Conservation (phyloP, 2,329 filamentous ascomycete species). For the Ophiostoma australiae region DNA sequence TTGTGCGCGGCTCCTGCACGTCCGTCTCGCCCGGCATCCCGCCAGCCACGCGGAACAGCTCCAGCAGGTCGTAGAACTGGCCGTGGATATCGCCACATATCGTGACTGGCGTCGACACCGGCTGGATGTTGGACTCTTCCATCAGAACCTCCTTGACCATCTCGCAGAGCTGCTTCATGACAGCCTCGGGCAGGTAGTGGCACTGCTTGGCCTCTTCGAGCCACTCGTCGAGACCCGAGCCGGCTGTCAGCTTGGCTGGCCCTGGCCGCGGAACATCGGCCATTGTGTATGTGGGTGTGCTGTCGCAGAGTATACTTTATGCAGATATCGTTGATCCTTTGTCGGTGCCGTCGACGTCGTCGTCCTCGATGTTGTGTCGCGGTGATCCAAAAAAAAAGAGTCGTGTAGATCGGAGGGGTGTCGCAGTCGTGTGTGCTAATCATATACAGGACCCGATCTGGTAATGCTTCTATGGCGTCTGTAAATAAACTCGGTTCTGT, state of each 20-base stretch:
- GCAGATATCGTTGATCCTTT: neutral
- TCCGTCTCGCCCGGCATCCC: conserved; percentile 87
- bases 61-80: conserved; percentile 95
- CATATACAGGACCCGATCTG: neutral
- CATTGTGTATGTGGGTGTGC: conserved; percentile 32
- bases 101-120: conserved; percentile 92
- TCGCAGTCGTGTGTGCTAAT: neutral
- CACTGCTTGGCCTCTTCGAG: conserved; percentile 94
- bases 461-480: neutral
- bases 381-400: neutral
- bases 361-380: neutral
- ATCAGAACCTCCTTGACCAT: conserved; percentile 98
- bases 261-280: conserved; percentile 75
- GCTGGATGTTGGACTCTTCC: conserved; percentile 99
- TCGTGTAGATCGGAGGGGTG: conserved; percentile 7
- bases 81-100: conserved; percentile 98
- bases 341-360: conserved; percentile 3
- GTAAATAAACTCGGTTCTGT: neutral
- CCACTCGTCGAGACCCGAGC: conserved; percentile 92
- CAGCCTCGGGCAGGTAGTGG: conserved; percentile 89
- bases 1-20: conserved; percentile 62
- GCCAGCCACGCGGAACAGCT: conserved; percentile 92
- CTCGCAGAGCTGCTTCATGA: conserved; percentile 98
- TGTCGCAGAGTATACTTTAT: conserved; percentile 23
- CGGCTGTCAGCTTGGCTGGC: conserved; percentile 75